A percentile compares a stretch with the other conserved stretches of the same genome.
Conservation (phyloP, 495 filamentous ascomycete species). For the Staphylotrichum longicolle region DNA sequence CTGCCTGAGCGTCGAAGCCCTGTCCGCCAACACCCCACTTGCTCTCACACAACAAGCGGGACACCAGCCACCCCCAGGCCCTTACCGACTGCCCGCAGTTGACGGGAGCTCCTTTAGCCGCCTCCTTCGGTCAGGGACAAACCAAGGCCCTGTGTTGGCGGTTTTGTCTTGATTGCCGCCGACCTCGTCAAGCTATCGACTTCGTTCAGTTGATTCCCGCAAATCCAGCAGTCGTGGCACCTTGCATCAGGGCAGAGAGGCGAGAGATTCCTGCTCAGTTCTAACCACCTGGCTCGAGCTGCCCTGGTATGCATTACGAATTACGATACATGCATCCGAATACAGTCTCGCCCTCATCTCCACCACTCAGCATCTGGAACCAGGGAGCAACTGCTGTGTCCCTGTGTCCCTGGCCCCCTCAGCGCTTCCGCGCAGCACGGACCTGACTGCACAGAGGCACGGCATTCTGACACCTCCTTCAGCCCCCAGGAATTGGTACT, state of each 20-base stretch:
- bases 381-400: background rate
- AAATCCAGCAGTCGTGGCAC: background rate
- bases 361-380: constrained; percentile 13
- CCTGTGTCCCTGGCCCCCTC: background rate
- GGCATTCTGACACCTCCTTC: no score
- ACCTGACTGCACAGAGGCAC: constrained; percentile 1
- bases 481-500: constrained; percentile 4
- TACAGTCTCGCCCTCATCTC: background rate
- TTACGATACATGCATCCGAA: background rate
- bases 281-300: background rate
- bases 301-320: background rate
- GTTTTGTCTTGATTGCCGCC: constrained; percentile 9
- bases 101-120: constrained; percentile 8
- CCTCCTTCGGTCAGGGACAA: constrained; percentile 3
- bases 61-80: constrained; percentile 1
- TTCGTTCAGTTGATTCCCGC: background rate
- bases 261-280: background rate
- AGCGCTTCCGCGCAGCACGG: constrained; percentile 7
- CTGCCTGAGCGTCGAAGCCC: constrained; percentile 1
- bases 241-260: background rate
- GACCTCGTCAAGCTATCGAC: background rate
- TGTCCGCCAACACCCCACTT: constrained; percentile 9
- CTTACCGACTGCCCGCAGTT: constrained; percentile 1
- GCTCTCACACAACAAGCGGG: constrained; percentile 9
- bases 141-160: background rate